phyloP scores from a whole-genome alignment of 495 filamentous ascomycete species.

The Physcia stellaris region DNA sequence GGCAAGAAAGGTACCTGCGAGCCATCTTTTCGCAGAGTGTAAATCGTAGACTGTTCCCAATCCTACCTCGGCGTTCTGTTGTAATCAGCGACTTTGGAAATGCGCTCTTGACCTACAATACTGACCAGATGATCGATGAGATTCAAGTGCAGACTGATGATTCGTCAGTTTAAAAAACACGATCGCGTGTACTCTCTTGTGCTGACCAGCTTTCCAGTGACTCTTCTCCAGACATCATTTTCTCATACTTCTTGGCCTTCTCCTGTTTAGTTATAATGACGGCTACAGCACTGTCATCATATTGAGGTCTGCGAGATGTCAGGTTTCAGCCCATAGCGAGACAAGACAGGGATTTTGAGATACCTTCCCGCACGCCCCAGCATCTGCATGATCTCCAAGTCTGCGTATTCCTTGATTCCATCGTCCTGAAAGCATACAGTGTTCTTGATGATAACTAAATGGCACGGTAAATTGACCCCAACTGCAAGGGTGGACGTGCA shows the following conservation, averaged over 20 bases:
- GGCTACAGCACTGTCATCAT: constrained; percentile 70
- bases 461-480: constrained; percentile 85
- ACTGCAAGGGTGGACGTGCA: constrained; percentile 92
- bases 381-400: constrained; percentile 98
- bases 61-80: constrained; percentile 73
- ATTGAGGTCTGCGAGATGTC: constrained; percentile 47
- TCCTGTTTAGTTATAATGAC: constrained; percentile 71
- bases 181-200: neutral
- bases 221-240: constrained; percentile 70
- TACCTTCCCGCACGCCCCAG: constrained; percentile 74
- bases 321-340: no score
- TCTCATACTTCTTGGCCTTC: constrained; percentile 62
- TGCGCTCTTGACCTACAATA: neutral
- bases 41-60: constrained; percentile 64
- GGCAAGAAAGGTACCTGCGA: constrained; percentile 74
- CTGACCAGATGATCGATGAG: constrained; percentile 68
- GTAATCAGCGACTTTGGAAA: constrained; percentile 1
- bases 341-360: no score
- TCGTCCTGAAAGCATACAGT: constrained; percentile 60
- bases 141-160: constrained; percentile 57
- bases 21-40: constrained; percentile 66
- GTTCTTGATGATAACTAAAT: constrained; percentile 87
- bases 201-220: constrained; percentile 62
- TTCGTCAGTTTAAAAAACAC: constrained; percentile 7
- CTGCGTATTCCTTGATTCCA: constrained; percentile 62